These are phyloP conservation scores for Fusarium nanum DNA, from an alignment of 2,329 filamentous ascomycete species.

Conservation along the genomic window DNA sequence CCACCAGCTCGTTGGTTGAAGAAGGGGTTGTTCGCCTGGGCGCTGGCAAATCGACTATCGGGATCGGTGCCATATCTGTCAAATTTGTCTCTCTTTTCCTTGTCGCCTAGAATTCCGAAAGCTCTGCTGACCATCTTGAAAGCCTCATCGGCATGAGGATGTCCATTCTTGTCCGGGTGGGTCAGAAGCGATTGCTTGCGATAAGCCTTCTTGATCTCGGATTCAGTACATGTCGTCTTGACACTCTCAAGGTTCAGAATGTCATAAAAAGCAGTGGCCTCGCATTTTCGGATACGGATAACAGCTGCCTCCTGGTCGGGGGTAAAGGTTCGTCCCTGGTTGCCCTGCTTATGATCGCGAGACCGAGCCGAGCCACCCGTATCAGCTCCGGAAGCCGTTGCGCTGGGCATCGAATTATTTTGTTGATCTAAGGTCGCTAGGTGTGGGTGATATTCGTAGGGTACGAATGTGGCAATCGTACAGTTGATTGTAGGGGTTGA, in stretches of 20 bases:
- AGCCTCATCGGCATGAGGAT: slow-evolving; percentile 93
- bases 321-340: slow-evolving; percentile 82
- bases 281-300: slow-evolving; percentile 85
- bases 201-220: slow-evolving; percentile 97
- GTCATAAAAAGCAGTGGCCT: slow-evolving; percentile 92
- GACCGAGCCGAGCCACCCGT: slow-evolving; percentile 59
- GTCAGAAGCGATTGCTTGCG: slow-evolving; percentile 93
- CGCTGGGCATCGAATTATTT: slow-evolving; percentile 55
- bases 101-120: slow-evolving; percentile 91
- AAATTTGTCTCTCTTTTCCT: slow-evolving; percentile 86
- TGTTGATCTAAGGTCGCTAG: slow-evolving; percentile 5
- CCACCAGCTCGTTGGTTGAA: slow-evolving; percentile 63
- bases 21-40: slow-evolving; percentile 72
- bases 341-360: slow-evolving; percentile 80
- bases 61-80: slow-evolving; percentile 93
- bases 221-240: slow-evolving; percentile 74
- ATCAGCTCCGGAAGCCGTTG: slow-evolving; percentile 66
- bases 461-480: slow-evolving; percentile 14
- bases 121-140: slow-evolving; percentile 98
- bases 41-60: slow-evolving; percentile 82
- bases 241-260: slow-evolving; percentile 81
- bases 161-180: slow-evolving; percentile 98
- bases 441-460: not conserved
- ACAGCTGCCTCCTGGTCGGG: slow-evolving; percentile 92
- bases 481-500: not conserved